Evolutionary conservation across 1,284 basidiomycete genomes (phyloP), one percentile per base, ranked within the genome.

Genomic region (Rhodotorula mucilaginosa): DNA sequence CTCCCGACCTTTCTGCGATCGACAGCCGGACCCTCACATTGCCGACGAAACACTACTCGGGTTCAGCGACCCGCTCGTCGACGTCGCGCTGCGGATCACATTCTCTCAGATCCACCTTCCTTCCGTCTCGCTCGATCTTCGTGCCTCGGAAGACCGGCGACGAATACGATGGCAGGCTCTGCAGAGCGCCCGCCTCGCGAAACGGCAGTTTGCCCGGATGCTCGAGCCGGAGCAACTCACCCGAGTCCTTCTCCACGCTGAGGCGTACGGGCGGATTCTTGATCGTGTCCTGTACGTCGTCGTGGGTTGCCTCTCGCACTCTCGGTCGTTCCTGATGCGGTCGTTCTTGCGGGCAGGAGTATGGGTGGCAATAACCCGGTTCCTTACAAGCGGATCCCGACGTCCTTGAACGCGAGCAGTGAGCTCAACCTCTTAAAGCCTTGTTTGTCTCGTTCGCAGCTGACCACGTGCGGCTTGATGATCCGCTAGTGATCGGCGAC

Each of bases 51-150:
- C 34, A 26, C n/a, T 7, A 26, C 26, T 29, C 59, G 29, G 26
- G 3, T n/a, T n/a, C 39, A 68, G 64, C 60, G 67, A 68, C 21
- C 70, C 70, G 4, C 19, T 67, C 3, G 44, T 64, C 21, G 74
- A 75, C 65, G 59, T 71, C 44, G 69, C 74, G 0, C 71, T 75
- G 59, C 74, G 74, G 2, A 67, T 75, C 65, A 71, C 69, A 1
- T 75, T 75, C n/a, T 39, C 47, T 7, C 61, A 60, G 6, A 69
- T 75, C 57, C 58, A 59, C 2, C 64, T 75, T 0, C 74, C 74
- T 3, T 29, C 31, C 29, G 49, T 61, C 0, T 58, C 70, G 6
- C 61, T 68, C 12, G 49, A 49, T 13, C 21, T 46, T 13, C 5
- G 13, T 44, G 56, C 65, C 0, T 16, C 21, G 5, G 57, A 47